Evolutionary conservation across 1,139 yeast genomes (phyloP), one percentile per base, ranked within the genome.

Genomic region (Ogataea hybrid): DNA sequence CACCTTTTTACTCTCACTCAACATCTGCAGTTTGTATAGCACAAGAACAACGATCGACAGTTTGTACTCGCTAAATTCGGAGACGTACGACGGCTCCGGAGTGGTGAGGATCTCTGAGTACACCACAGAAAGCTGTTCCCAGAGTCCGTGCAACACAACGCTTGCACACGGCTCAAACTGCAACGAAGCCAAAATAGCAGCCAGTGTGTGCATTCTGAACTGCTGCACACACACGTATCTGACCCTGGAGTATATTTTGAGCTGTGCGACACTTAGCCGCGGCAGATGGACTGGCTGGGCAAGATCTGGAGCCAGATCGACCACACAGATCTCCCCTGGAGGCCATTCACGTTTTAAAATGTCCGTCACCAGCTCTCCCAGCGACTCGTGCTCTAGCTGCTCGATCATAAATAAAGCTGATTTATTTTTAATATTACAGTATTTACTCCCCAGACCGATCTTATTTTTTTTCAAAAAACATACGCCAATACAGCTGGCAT

Each of bases 91-190:
- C 10, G 39, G 32, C 14, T 33, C 37, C 15, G 39, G 32, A n/a
- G 39, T 32, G 8, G 38, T 25, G 5, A 44, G 35, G 15, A 48
- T 21, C 5, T 33, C 25, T 3, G 51, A 49, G 34, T 49, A 50
- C 6, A 43, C 17, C 14, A 51, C 25, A 15, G 51, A 50, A 6
- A 53, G 2, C 10, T 34, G 36, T 25, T 53, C 57, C 28, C 49
- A 27, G 14, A 51, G 29, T 8, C 57, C 57, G 41, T 46, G 40
- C 11, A 53, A 35, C 2, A 52, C 33, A 8, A 52, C 25, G 2
- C 28, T 10, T 6, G 22, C 9, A 8, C 20, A 18, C 9, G 16
- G 5, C 8, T 39, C 37, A 16, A 27, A 30, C 35, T 49, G 50
- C 29, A 49, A 21, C 16, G 16, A 32, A 3, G 40, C 35, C 23